Conservation (phyloP, 2,329 filamentous ascomycete genomes). For the Fusarium goolgardi region DNA sequence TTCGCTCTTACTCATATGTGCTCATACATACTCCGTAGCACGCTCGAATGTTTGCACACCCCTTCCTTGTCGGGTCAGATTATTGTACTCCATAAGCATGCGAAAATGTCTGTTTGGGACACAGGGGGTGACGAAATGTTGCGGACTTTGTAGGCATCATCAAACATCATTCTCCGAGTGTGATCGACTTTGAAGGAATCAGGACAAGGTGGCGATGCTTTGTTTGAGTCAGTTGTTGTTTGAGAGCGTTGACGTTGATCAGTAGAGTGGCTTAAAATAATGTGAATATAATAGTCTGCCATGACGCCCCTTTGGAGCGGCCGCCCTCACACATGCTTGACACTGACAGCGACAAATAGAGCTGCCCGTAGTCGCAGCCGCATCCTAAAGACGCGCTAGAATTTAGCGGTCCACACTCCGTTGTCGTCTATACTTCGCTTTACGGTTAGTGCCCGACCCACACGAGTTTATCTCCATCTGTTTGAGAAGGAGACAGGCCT, state of each 20-base stretch:
- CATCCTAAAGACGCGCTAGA: conserved; percentile 35
- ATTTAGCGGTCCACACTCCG: conserved; percentile 21
- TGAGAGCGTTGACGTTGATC: background rate
- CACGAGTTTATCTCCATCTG: conserved; percentile 42
- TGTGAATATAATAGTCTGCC: no score
- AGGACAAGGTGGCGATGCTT: conserved; percentile 1
- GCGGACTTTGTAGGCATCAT: conserved; percentile 24
- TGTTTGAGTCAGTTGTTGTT: conserved; percentile 10
- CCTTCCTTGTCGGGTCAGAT: conserved; percentile 38
- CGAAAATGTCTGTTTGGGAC: conserved; percentile 22
- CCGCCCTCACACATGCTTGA: conserved; percentile 22
- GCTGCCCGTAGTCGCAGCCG: conserved; percentile 27
- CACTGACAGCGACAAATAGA: conserved; percentile 13
- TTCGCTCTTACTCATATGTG: background rate
- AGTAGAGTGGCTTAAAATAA: background rate
- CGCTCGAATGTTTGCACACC: conserved; percentile 6
- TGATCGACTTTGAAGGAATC: background rate
- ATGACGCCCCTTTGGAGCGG: conserved; percentile 8
- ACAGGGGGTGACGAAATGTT: background rate
- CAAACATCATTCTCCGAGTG: background rate
- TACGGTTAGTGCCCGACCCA: conserved; percentile 33
- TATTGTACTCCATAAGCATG: conserved; percentile 39
- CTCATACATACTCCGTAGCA: background rate
- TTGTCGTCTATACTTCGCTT: conserved; percentile 33
- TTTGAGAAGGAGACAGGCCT: background rate